Evolutionary conservation across 805 yeast species (phyloP).

Genomic region (Ogataea degrootiae): DNA sequence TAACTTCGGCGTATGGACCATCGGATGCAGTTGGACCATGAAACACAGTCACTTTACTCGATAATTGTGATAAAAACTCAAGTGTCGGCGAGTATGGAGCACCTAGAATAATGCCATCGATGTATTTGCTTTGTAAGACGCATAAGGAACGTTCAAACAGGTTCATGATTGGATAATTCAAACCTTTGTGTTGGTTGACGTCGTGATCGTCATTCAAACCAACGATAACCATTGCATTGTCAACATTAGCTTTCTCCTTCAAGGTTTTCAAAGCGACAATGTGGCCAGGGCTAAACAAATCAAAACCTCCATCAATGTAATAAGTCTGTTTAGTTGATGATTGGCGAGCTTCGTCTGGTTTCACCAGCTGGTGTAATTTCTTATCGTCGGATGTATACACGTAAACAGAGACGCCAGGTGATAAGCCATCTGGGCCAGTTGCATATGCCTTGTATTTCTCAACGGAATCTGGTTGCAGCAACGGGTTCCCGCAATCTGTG

Average conservation of each 20-base stretch:
- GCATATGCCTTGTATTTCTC: conserved; percentile 52
- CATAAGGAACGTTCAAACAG: conserved; percentile 80
- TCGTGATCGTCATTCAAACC: conserved; percentile 62
- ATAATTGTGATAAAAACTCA: conserved; percentile 34
- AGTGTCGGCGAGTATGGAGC: conserved; percentile 53
- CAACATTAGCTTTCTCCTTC: conserved; percentile 32
- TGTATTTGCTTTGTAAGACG: conserved; percentile 80
- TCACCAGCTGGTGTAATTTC: conserved; percentile 30
- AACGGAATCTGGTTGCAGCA: conserved; percentile 33
- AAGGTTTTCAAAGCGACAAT: conserved; percentile 62
- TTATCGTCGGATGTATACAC: conserved; percentile 31
- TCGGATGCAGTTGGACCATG: conserved; percentile 56
- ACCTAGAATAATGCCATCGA: conserved; percentile 71
- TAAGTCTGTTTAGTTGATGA: conserved; percentile 24
- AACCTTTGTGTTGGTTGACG: conserved; percentile 53
- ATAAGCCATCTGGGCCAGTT: conserved; percentile 54
- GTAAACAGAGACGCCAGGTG: conserved; percentile 55
- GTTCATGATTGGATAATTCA: conserved; percentile 81
- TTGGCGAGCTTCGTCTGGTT: conserved; percentile 24
- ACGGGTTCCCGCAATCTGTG: not conserved
- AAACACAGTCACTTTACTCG: conserved; percentile 36
- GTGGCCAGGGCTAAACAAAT: conserved; percentile 91
- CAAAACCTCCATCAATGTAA: conserved; percentile 83
- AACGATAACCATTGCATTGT: conserved; percentile 49
- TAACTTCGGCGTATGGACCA: conserved; percentile 25